Evolutionary conservation across 495 filamentous ascomycete species (phyloP).

Genomic region (Letharia lupina): DNA sequence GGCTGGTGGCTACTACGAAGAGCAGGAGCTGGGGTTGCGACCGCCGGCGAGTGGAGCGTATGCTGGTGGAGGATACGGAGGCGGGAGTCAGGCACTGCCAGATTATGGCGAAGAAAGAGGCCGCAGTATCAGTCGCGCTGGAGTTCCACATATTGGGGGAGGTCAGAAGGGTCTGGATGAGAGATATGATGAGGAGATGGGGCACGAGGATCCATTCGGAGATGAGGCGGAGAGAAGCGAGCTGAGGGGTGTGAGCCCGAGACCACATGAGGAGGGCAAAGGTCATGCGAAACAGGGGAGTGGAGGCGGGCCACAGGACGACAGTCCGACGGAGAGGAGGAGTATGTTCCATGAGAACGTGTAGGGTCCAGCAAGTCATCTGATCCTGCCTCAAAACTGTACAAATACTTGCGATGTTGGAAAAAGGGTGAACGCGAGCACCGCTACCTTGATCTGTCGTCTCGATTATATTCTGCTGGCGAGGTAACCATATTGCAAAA

Average conservation of each 20-base stretch:
- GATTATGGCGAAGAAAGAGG: constrained; percentile 29
- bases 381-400: neutral
- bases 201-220: constrained; percentile 45
- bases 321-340: constrained; percentile 39
- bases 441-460: too few relatives aligned
- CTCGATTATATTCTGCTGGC: too few relatives aligned
- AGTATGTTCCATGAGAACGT: constrained; percentile 47
- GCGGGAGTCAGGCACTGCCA: constrained; percentile 22
- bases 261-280: constrained; percentile 39
- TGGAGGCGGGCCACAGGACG: constrained; percentile 24
- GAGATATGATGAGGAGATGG: constrained; percentile 43
- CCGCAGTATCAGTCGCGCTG: constrained; percentile 32
- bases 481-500: too few relatives aligned
- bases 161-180: constrained; percentile 32
- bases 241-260: constrained; percentile 48
- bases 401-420: neutral
- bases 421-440: neutral
- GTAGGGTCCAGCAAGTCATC: constrained; percentile 4
- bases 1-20: constrained; percentile 48
- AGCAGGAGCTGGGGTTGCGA: constrained; percentile 50
- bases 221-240: constrained; percentile 48
- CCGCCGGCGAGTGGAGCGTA: constrained; percentile 26
- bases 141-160: constrained; percentile 30
- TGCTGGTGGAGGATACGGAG: constrained; percentile 29
- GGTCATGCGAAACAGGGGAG: constrained; percentile 24